Percentiles rank a stretch among this genome's conserved stretches.
Evolutionary conservation across 768 basidiomycete genomes (phyloP).

Genomic region (Fomitopsis serialis): DNA sequence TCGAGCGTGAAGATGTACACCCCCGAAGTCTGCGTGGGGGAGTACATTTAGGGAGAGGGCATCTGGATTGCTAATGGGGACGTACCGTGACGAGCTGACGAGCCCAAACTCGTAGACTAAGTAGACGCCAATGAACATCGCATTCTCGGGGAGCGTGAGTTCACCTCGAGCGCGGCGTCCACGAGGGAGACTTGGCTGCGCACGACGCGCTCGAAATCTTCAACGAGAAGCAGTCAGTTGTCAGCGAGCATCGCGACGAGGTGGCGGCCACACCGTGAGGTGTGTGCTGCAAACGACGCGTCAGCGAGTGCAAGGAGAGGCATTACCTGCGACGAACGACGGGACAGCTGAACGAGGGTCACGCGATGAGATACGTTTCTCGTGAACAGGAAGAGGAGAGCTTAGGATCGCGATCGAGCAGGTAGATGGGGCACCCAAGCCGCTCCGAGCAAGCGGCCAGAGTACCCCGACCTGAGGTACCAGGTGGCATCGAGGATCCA

Average conservation of each 20-base stretch:
- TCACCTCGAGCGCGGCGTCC: constrained; percentile 15
- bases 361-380: neutral
- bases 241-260: constrained; percentile 23
- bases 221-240: constrained; percentile 24
- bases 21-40: constrained; percentile 17
- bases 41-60: neutral
- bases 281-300: constrained; percentile 24
- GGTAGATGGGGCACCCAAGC: constrained; percentile 82
- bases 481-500: no score
- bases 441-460: no score
- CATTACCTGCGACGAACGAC: constrained; percentile 6
- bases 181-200: constrained; percentile 14
- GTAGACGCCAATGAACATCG: constrained; percentile 12
- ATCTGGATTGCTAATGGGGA: neutral
- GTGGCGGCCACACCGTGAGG: constrained; percentile 30
- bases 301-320: neutral
- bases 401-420: constrained; percentile 93
- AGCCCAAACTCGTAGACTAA: constrained; percentile 24
- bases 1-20: constrained; percentile 22
- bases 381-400: constrained; percentile 5
- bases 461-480: no score
- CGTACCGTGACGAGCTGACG: constrained; percentile 22
- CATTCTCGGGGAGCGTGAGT: constrained; percentile 4
- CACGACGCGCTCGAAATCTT: constrained; percentile 28
- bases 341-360: constrained; percentile 56